These are phyloP conservation scores for Inonotus hispidus DNA, from an alignment of 1,284 basidiomycete genomes.

Conservation along the genomic window DNA sequence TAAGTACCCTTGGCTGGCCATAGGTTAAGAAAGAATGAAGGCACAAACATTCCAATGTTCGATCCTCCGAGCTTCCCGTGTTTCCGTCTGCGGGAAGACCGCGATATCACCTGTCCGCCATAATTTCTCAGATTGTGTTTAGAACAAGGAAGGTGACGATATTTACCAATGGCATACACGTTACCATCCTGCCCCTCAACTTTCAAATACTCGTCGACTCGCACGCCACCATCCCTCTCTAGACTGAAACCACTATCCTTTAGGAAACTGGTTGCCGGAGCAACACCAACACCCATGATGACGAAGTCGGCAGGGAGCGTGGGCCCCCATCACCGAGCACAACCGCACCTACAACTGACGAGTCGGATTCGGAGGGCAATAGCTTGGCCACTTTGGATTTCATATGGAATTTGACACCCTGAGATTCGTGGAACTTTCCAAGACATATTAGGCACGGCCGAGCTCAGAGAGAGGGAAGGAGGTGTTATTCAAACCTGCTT, in stretches of 20 bases:
- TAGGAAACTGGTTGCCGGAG: constrained; percentile 80
- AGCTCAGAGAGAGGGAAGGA: constrained; percentile 1
- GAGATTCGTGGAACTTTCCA: constrained; percentile 66
- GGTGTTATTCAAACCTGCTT: constrained; percentile 51
- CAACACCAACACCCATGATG: constrained; percentile 87
- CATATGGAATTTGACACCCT: constrained; percentile 85
- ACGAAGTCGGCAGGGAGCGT: constrained; percentile 75
- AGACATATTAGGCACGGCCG: not conserved
- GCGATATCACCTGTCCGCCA: constrained; percentile 69
- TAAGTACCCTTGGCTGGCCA: not conserved
- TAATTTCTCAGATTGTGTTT: not conserved
- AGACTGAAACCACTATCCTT: constrained; percentile 65
- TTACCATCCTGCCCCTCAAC: constrained; percentile 54
- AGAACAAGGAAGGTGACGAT: not conserved
- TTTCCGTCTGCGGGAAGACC: constrained; percentile 61
- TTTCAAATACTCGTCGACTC: constrained; percentile 75
- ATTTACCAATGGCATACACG: constrained; percentile 78
- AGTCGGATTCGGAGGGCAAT: constrained; percentile 47
- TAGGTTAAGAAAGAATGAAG: constrained; percentile 4
- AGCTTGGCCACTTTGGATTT: constrained; percentile 70
- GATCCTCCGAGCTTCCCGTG: constrained; percentile 54
- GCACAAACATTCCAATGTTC: constrained; percentile 89
- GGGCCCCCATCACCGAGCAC: constrained; percentile 67
- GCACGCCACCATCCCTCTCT: constrained; percentile 77
- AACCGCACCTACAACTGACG: constrained; percentile 41